Percentiles rank a stretch among this genome's conserved stretches.
Evolutionary conservation across 306 rosid genomes (phyloP).

Genomic region (Geum urbanum): DNA sequence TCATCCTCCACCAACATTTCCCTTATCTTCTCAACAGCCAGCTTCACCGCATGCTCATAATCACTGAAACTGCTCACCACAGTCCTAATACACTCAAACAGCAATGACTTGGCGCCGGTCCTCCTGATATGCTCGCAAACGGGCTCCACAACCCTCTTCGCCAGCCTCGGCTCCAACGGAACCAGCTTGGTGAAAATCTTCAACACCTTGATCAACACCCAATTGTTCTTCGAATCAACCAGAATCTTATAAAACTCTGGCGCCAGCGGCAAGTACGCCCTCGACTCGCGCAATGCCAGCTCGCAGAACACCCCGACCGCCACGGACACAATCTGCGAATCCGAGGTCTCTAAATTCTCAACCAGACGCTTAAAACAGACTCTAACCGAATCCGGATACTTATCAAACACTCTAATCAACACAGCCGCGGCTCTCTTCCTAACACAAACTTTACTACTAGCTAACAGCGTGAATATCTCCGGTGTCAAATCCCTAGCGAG

Average conservation of each 20-base stretch:
- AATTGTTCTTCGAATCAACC: slow-evolving; percentile 76
- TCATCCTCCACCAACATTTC: slow-evolving; percentile 74
- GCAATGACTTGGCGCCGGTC: slow-evolving; percentile 67
- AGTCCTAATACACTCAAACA: slow-evolving; percentile 81
- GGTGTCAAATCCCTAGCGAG: slow-evolving; percentile 83
- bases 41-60: slow-evolving; percentile 63
- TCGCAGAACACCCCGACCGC: slow-evolving; percentile 88
- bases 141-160: slow-evolving; percentile 70
- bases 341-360: slow-evolving; percentile 70
- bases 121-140: slow-evolving; percentile 64
- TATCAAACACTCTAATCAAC: slow-evolving; percentile 65
- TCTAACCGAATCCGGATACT: slow-evolving; percentile 75
- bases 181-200: slow-evolving; percentile 77
- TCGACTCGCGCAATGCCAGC: slow-evolving; percentile 59
- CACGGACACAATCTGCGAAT: slow-evolving; percentile 51
- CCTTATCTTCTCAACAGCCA: slow-evolving; percentile 53
- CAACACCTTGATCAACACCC: slow-evolving; percentile 77
- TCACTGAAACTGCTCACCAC: slow-evolving; percentile 65
- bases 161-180: slow-evolving; percentile 72
- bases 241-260: slow-evolving; percentile 76
- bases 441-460: slow-evolving; percentile 49
- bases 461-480: slow-evolving; percentile 62
- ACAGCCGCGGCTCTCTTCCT: slow-evolving; percentile 74
- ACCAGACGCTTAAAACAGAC: slow-evolving; percentile 89
- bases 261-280: slow-evolving; percentile 76